Evolutionary conservation across 1,139 yeast genomes (phyloP).

Genomic region (Starmera stellimalicola): DNA sequence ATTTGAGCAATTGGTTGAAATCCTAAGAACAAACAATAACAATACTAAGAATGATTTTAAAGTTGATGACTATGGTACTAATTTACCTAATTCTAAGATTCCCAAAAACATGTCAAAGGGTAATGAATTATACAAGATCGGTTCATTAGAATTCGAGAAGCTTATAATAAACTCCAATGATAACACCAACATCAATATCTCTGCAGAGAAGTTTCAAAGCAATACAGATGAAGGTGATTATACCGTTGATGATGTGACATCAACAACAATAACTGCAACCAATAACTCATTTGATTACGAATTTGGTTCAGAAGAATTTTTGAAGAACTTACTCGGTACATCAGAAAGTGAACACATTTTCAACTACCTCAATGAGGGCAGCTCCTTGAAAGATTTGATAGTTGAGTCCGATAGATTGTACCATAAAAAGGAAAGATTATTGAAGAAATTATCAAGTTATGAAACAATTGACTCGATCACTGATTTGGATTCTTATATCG

Average conservation of each 20-base stretch:
- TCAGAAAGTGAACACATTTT: conserved; percentile 17
- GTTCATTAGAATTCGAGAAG: conserved; percentile 47
- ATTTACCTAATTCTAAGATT: not conserved
- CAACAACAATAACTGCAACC: too few relatives aligned
- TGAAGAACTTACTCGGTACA: conserved; percentile 24
- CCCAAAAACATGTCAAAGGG: conserved; percentile 3
- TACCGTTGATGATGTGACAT: not conserved
- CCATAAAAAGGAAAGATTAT: conserved; percentile 10
- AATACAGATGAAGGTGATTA: conserved; percentile 11
- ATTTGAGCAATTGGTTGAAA: conserved; percentile 46
- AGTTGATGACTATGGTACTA: conserved; percentile 14
- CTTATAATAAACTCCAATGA: conserved; percentile 26
- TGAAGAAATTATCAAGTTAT: conserved; percentile 9
- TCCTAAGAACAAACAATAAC: conserved; percentile 24
- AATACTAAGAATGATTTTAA: conserved; percentile 13
- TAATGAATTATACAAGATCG: conserved; percentile 35
- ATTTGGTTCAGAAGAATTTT: conserved; percentile 28
- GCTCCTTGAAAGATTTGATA: conserved; percentile 14
- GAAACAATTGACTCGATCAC: conserved; percentile 8
- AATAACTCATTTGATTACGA: conserved; percentile 16
- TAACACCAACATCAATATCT: too few relatives aligned
- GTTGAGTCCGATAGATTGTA: conserved; percentile 13
- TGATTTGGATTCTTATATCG: conserved; percentile 5
- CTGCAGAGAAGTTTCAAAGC: too few relatives aligned
- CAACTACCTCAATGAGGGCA: conserved; percentile 13